Base-by-base conservation (phyloP, 352 stramenopile genomes). In the Peronospora tabacina region DNA sequence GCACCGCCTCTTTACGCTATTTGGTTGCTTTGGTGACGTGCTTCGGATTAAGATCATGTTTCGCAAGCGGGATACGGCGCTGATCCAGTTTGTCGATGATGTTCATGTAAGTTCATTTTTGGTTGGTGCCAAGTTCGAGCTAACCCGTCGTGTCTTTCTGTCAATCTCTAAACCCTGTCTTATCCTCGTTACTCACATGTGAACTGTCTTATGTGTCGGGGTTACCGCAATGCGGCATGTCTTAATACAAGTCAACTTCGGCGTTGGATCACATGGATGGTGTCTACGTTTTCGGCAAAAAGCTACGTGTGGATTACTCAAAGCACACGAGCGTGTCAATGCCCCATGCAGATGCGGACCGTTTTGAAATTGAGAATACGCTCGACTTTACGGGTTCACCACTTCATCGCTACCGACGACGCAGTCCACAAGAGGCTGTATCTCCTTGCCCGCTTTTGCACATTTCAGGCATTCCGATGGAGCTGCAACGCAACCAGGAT, bases 31-130 rank as follows among this genome's bases (percentile, higher is more conserved):
- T 63, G 81, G 81, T 17, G 81, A 91, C 34, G 81, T 91, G 15
- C 46, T 89, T 47, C 81, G 81, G 20, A 72, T 91, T 50, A 91
- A 91, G 52, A 82, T 91, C 55, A 91, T 91, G 81, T 91, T 89
- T 50, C 73, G 76, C 24, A 91, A 91, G 52, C 75, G 82, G 33
- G 81, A 87, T 63, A 89, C 81, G 0, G 78, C 78, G 32, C 57
- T 91, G 15, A 82, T 91, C 37, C 81, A 91, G 55, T 91, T 91
- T 28, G 68, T 69, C 11, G 69, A 85, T 55, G 81, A 89, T 44
- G 55, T 66, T 29, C 81, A 91, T 53, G 81, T 89, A 72, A 47
- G 70, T 72, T 1, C 12, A 44, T 22, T 42, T 32, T 45, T 20
- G 9, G 4, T n/a, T 33, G 24, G 1, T 30, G 28, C 30, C 13